phyloP scores from a whole-genome alignment of 768 basidiomycete species.

The Phaeotremella skinneri region DNA sequence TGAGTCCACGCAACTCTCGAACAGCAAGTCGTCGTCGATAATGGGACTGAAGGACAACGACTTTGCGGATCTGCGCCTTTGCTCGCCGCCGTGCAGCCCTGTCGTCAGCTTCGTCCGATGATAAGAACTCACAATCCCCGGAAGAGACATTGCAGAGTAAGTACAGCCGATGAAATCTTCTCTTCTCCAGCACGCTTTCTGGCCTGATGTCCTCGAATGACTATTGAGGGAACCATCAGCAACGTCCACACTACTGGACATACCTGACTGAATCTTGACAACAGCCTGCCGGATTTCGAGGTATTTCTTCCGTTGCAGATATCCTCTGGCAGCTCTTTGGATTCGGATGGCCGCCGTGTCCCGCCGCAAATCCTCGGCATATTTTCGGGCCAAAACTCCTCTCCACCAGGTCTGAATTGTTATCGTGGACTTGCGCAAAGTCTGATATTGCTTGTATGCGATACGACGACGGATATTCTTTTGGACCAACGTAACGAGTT shows the following conservation, averaged over 20 bases:
- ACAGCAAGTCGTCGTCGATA: conserved; percentile 82
- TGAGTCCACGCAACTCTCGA: conserved; percentile 76
- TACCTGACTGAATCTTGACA: conserved; percentile 78
- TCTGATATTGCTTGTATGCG: conserved; percentile 74
- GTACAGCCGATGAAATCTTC: conserved; percentile 63
- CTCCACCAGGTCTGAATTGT: conserved; percentile 94
- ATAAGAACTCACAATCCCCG: conserved; percentile 74
- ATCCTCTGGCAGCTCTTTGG: conserved; percentile 70
- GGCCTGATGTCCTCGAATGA: conserved; percentile 48
- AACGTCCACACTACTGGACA: conserved; percentile 59
- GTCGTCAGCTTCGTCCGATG: conserved; percentile 39
- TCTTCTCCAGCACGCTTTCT: conserved; percentile 53
- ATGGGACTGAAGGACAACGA: conserved; percentile 87
- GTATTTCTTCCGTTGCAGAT: conserved; percentile 70
- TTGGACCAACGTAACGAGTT: conserved; percentile 90
- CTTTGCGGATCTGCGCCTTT: conserved; percentile 56
- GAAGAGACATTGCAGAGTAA: conserved; percentile 72
- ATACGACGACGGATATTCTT: conserved; percentile 91
- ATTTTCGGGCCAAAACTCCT: conserved; percentile 69
- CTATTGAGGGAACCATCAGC: conserved; percentile 14
- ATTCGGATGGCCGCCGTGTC: conserved; percentile 72
- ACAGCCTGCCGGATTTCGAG: conserved; percentile 63
- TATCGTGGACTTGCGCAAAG: conserved; percentile 70
- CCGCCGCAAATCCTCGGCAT: conserved; percentile 68
- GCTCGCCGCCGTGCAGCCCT: conserved; percentile 42